Percentiles rank a stretch among this genome's conserved stretches.
Evolutionary conservation across 805 yeast species (phyloP).

Genomic region (Ogataea chonburiensis): DNA sequence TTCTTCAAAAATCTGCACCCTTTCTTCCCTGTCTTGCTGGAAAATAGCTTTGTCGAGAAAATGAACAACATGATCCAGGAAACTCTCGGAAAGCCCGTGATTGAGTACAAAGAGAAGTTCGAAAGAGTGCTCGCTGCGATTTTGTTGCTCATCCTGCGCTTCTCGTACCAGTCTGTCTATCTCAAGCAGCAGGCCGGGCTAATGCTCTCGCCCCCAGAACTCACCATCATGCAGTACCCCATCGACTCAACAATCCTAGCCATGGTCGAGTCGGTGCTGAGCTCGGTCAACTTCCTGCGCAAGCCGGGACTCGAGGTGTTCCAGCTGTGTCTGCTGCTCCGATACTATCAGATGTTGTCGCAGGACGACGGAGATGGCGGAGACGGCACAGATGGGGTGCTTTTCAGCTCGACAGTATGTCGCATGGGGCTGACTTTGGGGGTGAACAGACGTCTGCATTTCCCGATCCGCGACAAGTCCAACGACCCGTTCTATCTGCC

Average conservation of each 20-base stretch:
- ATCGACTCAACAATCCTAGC: slow-evolving; percentile 39
- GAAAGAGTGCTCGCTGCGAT: slow-evolving; percentile 27
- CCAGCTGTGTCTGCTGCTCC: slow-evolving; percentile 41
- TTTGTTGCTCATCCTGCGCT: slow-evolving; percentile 29
- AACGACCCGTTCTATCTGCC: slow-evolving; percentile 3
- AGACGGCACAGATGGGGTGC: slow-evolving; percentile 41
- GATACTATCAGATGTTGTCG: slow-evolving; percentile 41
- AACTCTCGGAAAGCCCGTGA: too few relatives aligned
- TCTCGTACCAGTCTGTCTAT: slow-evolving; percentile 27
- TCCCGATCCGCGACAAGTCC: slow-evolving; percentile 9
- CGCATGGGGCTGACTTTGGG: slow-evolving; percentile 47
- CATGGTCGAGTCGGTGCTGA: slow-evolving; percentile 40
- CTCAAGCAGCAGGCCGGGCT: slow-evolving; percentile 19
- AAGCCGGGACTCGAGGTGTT: slow-evolving; percentile 41
- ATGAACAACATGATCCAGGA: slow-evolving; percentile 35
- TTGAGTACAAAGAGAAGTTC: too few relatives aligned
- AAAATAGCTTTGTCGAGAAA: slow-evolving; percentile 34
- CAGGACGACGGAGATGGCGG: slow-evolving; percentile 54
- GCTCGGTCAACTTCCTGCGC: slow-evolving; percentile 39
- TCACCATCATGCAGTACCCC: slow-evolving; percentile 35
- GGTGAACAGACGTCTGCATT: slow-evolving; percentile 40
- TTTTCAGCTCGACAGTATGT: slow-evolving; percentile 37
- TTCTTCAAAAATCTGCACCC: slow-evolving; percentile 44
- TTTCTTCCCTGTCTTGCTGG: slow-evolving; percentile 47
- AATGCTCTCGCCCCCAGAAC: slow-evolving; percentile 21